Conservation (phyloP, 1,284 basidiomycete species). For the Melampsora larici-populina region DNA sequence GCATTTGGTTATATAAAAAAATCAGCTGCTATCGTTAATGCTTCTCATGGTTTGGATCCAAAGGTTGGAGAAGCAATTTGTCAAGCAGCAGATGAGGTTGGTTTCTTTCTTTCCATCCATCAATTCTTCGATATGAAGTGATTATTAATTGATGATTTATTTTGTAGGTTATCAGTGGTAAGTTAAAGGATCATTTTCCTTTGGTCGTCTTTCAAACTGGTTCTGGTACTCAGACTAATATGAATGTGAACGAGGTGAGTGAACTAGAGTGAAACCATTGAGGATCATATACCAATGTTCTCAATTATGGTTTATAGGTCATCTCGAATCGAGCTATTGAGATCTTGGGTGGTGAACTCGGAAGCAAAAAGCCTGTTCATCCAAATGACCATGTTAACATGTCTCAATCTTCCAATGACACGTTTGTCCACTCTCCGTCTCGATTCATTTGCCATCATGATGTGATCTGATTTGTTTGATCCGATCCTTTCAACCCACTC, state of each 20-base stretch:
- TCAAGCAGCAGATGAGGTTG: slow-evolving; percentile 85
- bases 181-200: slow-evolving; percentile 92
- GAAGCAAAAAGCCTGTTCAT: slow-evolving; percentile 95
- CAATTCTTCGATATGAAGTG: neutral
- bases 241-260: slow-evolving; percentile 93
- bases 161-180: slow-evolving; percentile 83
- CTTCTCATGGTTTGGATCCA: slow-evolving; percentile 82
- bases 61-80: slow-evolving; percentile 86
- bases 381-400: slow-evolving; percentile 99
- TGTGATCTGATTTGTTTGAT: neutral
- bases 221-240: slow-evolving; percentile 98
- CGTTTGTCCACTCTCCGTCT: slow-evolving; percentile 58
- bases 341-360: slow-evolving; percentile 88
- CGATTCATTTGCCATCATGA: neutral
- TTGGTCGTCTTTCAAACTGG: slow-evolving; percentile 99
- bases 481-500: neutral
- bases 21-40: slow-evolving; percentile 89
- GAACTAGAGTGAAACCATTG: neutral
- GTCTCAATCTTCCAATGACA: slow-evolving; percentile 98
- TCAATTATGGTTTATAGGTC: slow-evolving; percentile 61
- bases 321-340: slow-evolving; percentile 99
- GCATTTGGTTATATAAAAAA: slow-evolving; percentile 98
- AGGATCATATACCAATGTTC: neutral
- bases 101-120: neutral
- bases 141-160: neutral